Evolutionary conservation across 2,329 filamentous ascomycete species (phyloP), one percentile per base, ranked within the genome.

Genomic region (Fusarium scirpi): DNA sequence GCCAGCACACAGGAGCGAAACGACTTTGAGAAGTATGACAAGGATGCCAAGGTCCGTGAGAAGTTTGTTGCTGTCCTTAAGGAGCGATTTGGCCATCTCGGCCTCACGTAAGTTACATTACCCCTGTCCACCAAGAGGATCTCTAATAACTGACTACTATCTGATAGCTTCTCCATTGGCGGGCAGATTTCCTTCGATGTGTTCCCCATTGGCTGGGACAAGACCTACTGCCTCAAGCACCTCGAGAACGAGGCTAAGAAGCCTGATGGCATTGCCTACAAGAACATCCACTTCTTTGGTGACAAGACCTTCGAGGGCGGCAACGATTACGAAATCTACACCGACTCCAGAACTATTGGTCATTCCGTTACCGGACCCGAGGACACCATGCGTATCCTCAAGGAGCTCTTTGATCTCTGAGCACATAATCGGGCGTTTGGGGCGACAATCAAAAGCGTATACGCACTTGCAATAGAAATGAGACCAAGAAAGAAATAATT

Each of bases 171-270:
- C 86, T 95, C 94, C 69, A 97, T 99, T 76, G 96, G 96, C 75
- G 96, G 96, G 56, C 94, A 98, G 80, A 98, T 99, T 82, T 98
- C 94, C 65, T 99, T 99, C 81, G 96, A 99, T 79, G 92, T 98
- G 76, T 99, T 99, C 87, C 96, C 96, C 70, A 89, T 85, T 4
- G 96, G 96, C 78, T 99, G 96, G 96, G 96, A 99, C 85, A 99
- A 98, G 90, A 97, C 93, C 12, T 99, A 97, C 87, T 98, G 94
- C 84, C 86, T 98, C 73, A 85, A 89, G 75, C 94, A 98, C 82
- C 85, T 98, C 67, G 93, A 96, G 83, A 87, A 87, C 70, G 94
- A 98, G 81, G 90, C 91, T 70, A 84, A 87, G 83, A 85, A 87
- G 79, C 85, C 87, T 43, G 90, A 89, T 76, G 91, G 91, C 68